Base-by-base conservation (phyloP, 805 yeast species). In the Jamesozyma piceae region DNA sequence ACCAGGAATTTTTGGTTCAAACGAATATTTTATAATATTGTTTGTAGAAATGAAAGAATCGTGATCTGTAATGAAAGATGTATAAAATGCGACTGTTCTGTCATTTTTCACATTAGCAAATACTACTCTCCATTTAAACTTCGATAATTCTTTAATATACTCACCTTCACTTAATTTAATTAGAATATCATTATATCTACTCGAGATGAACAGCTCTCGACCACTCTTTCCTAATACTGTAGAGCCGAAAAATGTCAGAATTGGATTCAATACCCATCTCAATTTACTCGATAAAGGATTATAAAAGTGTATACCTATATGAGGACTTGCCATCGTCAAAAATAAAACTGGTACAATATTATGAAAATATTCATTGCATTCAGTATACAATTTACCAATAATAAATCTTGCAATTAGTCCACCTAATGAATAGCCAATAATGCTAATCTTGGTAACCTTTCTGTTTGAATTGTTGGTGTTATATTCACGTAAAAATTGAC, bases 401-500 rank as follows among this genome's bases (percentile, higher is more conserved):
- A 87, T 80, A 58, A 85, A 88, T 39, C 97, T 68, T 0, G 88
- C 71, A 27, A 90, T 77, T 29, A 89, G 63, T 0, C 97, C 97
- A 19, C 97, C 97, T 45, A 90, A 65, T 0, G 95, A 85, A 60
- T 89, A 90, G 0, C 97, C 96, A 2, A 85, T 71, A 34, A 90
- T 68, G 47, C 94, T 83, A 39, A 90, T 73, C 50, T 78, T 55
- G 43, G 39, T 62, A 50, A 43, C 53, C 53, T 37, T 62, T 11
- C 11, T 24, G 10, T 11, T 11, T 43, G 15, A 33, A 3, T 24
- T 30, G 2, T 17, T 10, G 14, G 46, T 47, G 21, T 69, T 51
- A 46, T 65, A 58, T 10, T 48, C 55, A 15, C 62, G 62, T 24
- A 75, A 61, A 51, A 70, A 70, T 6, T 57, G 56, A 31, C 72